Conservation (phyloP, 83 land plant species). For the Larix sibirica region DNA sequence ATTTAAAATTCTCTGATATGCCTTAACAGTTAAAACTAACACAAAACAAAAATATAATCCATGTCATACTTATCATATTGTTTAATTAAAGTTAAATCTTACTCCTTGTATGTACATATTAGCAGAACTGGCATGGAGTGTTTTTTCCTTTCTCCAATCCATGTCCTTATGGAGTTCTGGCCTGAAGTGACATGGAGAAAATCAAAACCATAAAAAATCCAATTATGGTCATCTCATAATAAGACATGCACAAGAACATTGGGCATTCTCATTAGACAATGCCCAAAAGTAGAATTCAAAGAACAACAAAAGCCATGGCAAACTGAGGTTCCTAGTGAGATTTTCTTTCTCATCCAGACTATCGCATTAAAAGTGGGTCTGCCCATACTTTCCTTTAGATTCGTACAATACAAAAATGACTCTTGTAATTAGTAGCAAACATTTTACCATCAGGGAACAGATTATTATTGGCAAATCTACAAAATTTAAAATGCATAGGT, state of each 20-base stretch:
- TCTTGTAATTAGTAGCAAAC: background rate
- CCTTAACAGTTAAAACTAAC: background rate
- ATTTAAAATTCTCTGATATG: background rate
- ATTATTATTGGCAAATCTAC: background rate
- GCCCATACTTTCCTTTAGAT: too few species aligned
- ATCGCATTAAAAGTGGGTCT: too few species aligned
- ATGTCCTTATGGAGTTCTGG: constrained; percentile 1
- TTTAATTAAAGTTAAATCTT: background rate
- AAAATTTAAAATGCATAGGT: constrained; percentile 1
- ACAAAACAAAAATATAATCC: background rate
- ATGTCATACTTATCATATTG: background rate
- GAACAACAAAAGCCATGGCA: too few species aligned
- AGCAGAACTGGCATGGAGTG: background rate
- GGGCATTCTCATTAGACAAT: background rate
- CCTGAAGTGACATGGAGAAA: background rate
- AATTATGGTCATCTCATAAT: background rate
- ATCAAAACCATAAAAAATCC: background rate
- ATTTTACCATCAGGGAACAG: background rate
- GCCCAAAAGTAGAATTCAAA: background rate
- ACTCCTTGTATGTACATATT: constrained; percentile 16
- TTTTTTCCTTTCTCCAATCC: constrained; percentile 12
- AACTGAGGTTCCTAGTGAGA: too few species aligned
- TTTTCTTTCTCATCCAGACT: too few species aligned
- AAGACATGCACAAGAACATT: background rate
- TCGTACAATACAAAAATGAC: background rate